Conservation (phyloP, 805 yeast species). For the Scheffersomyces lignosus region DNA sequence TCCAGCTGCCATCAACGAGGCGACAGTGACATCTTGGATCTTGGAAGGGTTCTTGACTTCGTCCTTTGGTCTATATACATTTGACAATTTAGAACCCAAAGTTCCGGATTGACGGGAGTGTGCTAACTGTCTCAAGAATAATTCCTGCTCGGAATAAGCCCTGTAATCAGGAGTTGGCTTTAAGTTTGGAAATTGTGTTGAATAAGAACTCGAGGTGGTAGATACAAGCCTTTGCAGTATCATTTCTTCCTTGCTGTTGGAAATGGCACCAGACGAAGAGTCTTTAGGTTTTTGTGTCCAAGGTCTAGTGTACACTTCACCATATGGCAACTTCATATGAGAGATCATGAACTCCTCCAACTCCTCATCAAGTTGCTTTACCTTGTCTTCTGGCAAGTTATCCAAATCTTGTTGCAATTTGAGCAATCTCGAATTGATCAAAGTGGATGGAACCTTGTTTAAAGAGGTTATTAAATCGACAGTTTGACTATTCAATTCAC, state of each 20-base stretch:
- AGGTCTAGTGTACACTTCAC: slow-evolving; percentile 30
- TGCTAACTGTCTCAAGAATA: slow-evolving; percentile 69
- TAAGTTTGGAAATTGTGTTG: slow-evolving; percentile 57
- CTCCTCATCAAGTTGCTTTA: slow-evolving; percentile 40
- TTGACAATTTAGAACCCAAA: slow-evolving; percentile 63
- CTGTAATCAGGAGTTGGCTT: slow-evolving; percentile 58
- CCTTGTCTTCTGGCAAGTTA: slow-evolving; percentile 29
- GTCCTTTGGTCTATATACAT: slow-evolving; percentile 69
- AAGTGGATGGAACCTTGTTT: slow-evolving; percentile 33
- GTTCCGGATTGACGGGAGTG: slow-evolving; percentile 54
- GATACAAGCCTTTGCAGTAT: slow-evolving; percentile 22
- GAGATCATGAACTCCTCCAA: slow-evolving; percentile 37
- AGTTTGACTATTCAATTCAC: slow-evolving; percentile 31
- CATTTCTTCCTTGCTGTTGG: slow-evolving; percentile 8
- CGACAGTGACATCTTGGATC: slow-evolving; percentile 58
- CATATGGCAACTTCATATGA: slow-evolving; percentile 32
- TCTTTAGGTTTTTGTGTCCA: slow-evolving; percentile 23
- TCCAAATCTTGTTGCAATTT: slow-evolving; percentile 32
- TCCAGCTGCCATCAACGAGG: slow-evolving; percentile 83
- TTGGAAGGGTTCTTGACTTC: slow-evolving; percentile 61
- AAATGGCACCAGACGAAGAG: background rate
- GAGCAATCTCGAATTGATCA: slow-evolving; percentile 28
- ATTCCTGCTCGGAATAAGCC: slow-evolving; percentile 76
- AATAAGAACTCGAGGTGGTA: slow-evolving; percentile 31
- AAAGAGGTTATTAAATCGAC: slow-evolving; percentile 27